Evolutionary conservation across 2,329 filamentous ascomycete species (phyloP), one percentile per base, ranked within the genome.

Genomic region (Rutstroemia sp.): DNA sequence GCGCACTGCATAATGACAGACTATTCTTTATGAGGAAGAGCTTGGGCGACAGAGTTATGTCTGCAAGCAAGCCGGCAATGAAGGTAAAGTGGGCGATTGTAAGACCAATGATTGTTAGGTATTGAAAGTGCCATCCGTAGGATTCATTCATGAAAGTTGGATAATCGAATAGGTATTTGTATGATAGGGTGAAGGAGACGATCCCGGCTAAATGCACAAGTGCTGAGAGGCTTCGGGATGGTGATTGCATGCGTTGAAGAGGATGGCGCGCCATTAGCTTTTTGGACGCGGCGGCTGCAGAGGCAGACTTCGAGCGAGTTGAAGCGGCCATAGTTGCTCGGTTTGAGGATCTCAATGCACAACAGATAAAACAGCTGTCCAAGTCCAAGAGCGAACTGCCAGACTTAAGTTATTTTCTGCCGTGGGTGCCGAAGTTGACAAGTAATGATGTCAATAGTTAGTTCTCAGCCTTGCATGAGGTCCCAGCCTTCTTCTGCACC

Each of bases 41-140:
- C n/a, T 67, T 67, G 1, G 70, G 72, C 38, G 75, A 83, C 25
- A 81, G 68, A 0, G 81, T 82, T 8, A 89, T 63, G 68, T 91
- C 87, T 53, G 86, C 83, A 38, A 85, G 67, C 4, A 87, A 72
- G 4, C 80, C 88, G 25, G 80, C 70, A 50, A 70, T 63, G 68
- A 89, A 89, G 51, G 83, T 86, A 47, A 77, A 62, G 10, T 81
- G 76, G 0, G 85, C 78, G 23, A 87, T 72, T 1, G 77, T 73
- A 45, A 90, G 78, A 25, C 86, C 87, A 57, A 90, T 79, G 66
- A 89, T 89, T 61, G 87, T 91, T 34, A 91, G 77, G 65, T 87
- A 89, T 60, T 69, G 67, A 54, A 60, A 68, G 54, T 68, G 67
- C 67, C 67, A 68, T 57, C 87, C 87, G 64, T 85, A 88, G 1